These are phyloP conservation scores for Boletus pseudopeckii DNA, from an alignment of 768 basidiomycete genomes.

Conservation along the genomic window DNA sequence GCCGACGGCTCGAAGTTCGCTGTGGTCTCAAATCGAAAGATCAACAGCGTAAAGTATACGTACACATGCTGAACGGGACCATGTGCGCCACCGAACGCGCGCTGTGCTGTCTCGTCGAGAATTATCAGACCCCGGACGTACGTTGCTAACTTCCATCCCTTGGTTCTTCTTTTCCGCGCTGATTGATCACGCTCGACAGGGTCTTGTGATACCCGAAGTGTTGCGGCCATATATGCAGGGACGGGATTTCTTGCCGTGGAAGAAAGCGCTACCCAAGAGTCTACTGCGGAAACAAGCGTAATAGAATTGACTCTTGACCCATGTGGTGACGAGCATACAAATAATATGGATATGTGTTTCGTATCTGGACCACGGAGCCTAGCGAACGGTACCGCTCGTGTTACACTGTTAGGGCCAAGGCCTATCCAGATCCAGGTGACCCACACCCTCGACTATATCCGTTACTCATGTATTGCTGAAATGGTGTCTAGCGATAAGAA, in stretches of 20 bases:
- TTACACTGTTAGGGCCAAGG: not conserved
- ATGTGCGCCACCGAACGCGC: conserved; percentile 96
- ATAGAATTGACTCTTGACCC: not conserved
- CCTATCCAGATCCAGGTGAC: not conserved
- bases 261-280: conserved; percentile 75
- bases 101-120: conserved; percentile 96
- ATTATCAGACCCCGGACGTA: conserved; percentile 94
- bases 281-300: conserved; percentile 69
- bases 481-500: conserved; percentile 1
- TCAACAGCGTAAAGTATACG: conserved; percentile 88
- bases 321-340: not conserved
- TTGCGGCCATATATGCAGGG: conserved; percentile 96
- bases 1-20: conserved; percentile 86
- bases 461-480: conserved; percentile 3
- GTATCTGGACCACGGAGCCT: not conserved
- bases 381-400: too few species aligned
- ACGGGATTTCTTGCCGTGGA: conserved; percentile 82
- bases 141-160: conserved; percentile 20
- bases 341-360: not conserved
- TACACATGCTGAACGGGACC: conserved; percentile 99
- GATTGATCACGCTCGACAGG: conserved; percentile 44
- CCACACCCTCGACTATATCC: not conserved
- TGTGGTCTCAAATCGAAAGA: conserved; percentile 91
- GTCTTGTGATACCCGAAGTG: conserved; percentile 84
- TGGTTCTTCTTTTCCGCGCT: not conserved